phyloP scores from a whole-genome alignment of 2,329 filamentous ascomycete species.

The Fusarium floridanum region DNA sequence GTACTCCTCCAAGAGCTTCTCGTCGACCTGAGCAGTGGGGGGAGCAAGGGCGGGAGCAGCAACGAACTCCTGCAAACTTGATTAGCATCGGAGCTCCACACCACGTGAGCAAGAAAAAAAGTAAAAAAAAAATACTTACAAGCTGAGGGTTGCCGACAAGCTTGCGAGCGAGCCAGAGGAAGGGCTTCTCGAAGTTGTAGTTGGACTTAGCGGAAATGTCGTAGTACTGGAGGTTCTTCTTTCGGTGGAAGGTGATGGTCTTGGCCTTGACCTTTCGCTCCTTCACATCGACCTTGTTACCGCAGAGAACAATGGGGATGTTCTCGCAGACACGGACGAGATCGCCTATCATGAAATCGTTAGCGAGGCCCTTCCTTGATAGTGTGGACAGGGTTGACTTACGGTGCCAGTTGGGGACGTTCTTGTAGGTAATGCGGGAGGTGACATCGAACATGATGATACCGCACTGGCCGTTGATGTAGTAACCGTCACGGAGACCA shows the following conservation, averaged over 20 bases:
- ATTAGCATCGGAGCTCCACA: constrained; percentile 45
- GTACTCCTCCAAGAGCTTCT: constrained; percentile 84
- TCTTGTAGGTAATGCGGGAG: constrained; percentile 99
- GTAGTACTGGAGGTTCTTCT: constrained; percentile 99
- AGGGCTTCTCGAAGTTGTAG: constrained; percentile 99
- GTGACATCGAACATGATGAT: constrained; percentile 99
- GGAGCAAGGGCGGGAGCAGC: constrained; percentile 94
- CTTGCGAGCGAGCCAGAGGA: constrained; percentile 99
- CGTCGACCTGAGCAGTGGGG: constrained; percentile 90
- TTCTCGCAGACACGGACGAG: constrained; percentile 99
- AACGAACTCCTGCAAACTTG: constrained; percentile 83
- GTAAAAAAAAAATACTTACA: constrained; percentile 22
- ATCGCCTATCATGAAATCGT: constrained; percentile 73
- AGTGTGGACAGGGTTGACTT: constrained; percentile 59
- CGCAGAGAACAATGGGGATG: constrained; percentile 97
- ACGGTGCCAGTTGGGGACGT: constrained; percentile 99
- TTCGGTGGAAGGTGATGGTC: constrained; percentile 99
- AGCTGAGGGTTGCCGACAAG: constrained; percentile 86
- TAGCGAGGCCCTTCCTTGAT: constrained; percentile 18
- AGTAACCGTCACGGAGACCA: constrained; percentile 99
- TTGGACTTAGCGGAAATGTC: constrained; percentile 99
- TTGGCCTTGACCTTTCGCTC: constrained; percentile 99
- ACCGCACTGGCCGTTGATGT: constrained; percentile 99
- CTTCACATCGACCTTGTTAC: constrained; percentile 99
- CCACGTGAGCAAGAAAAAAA: no score